phyloP scores from a whole-genome alignment of 2,329 filamentous ascomycete genomes.

The Reticulascus tulasneorum region DNA sequence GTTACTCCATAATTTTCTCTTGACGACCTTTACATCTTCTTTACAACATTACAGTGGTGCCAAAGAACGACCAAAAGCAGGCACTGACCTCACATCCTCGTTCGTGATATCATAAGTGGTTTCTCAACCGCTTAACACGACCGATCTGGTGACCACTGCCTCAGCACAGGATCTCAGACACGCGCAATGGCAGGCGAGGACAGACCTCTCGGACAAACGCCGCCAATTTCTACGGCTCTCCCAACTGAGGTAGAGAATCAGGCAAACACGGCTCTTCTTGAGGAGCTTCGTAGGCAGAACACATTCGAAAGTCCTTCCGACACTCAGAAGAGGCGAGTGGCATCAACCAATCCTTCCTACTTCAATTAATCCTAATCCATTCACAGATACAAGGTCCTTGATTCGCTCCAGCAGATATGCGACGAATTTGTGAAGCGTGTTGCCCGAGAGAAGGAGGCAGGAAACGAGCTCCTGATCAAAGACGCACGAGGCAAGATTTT shows the following conservation, averaged over 20 bases:
- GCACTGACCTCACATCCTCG: too few species aligned
- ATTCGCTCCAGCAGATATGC: conserved; percentile 73
- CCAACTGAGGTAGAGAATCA: conserved; percentile 75
- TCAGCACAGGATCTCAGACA: too few species aligned
- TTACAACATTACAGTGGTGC: too few species aligned
- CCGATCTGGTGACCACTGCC: too few species aligned
- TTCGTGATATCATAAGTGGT: too few species aligned
- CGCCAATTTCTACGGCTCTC: conserved; percentile 72
- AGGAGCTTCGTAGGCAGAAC: conserved; percentile 82
- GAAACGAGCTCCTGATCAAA: conserved; percentile 74
- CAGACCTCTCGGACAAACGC: conserved; percentile 64
- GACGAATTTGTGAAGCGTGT: conserved; percentile 85
- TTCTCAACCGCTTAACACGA: too few species aligned
- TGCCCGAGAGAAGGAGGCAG: conserved; percentile 64
- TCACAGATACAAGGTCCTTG: conserved; percentile 65
- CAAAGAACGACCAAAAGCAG: too few species aligned
- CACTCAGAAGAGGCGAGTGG: conserved; percentile 70
- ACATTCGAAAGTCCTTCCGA: conserved; percentile 85
- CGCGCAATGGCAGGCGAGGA: conserved; percentile 32
- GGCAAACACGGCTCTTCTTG: conserved; percentile 73
- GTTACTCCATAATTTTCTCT: too few species aligned
- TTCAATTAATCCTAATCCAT: conserved; percentile 2
- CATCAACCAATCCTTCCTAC: background rate
- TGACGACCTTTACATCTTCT: too few species aligned
- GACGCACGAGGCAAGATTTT: conserved; percentile 89